These are phyloP conservation scores for Phytophthora cryptogea DNA, from an alignment of 352 stramenopile species.

Conservation along the genomic window DNA sequence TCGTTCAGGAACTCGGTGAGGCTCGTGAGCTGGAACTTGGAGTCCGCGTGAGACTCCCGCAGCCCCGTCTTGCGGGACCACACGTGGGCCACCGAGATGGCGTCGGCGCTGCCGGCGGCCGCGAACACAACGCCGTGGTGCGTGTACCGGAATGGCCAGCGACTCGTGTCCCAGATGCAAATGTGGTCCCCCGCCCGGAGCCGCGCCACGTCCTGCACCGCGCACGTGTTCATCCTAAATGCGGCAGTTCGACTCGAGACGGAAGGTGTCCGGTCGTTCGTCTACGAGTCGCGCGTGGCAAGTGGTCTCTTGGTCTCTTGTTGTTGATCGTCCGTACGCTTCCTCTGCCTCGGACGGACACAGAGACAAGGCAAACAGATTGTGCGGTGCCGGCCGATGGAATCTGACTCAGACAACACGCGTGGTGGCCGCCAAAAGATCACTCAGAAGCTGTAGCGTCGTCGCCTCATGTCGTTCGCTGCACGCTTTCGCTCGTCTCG, in stretches of 20 bases:
- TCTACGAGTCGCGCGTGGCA: not conserved
- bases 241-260: not conserved
- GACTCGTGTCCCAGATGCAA: conserved; percentile 79
- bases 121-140: conserved; percentile 77
- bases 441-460: too few species aligned
- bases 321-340: not conserved
- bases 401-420: too few species aligned
- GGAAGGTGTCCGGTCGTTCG: not conserved
- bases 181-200: conserved; percentile 74
- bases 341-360: too few species aligned
- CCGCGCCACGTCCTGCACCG: conserved; percentile 55
- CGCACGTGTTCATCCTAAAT: conserved; percentile 62
- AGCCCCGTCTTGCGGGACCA: conserved; percentile 69
- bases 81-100: conserved; percentile 68
- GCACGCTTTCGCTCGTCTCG: conserved; percentile 28
- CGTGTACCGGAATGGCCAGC: conserved; percentile 79
- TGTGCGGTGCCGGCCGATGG: too few species aligned
- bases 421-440: too few species aligned
- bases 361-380: not conserved
- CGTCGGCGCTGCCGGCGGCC: conserved; percentile 40
- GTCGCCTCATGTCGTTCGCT: conserved; percentile 33
- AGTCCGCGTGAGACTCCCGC: conserved; percentile 66
- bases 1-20: conserved; percentile 71
- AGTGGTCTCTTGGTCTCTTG: not conserved
- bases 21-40: conserved; percentile 68